Evolutionary conservation across 306 rosid genomes (phyloP), one percentile per base, ranked within the genome.

Genomic region (Phaseolus lunatus): DNA sequence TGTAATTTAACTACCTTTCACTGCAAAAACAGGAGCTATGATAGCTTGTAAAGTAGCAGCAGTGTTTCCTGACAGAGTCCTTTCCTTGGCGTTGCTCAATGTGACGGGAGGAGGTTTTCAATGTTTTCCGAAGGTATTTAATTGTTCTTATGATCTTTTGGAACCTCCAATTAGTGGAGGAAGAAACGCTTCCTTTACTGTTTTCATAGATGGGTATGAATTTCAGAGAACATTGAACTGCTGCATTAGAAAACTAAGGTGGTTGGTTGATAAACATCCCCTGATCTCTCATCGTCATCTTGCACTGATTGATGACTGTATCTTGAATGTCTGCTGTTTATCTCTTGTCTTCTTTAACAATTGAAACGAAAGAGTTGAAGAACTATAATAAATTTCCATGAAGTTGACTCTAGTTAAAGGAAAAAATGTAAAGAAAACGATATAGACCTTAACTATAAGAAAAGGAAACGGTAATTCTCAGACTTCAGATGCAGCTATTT

Each of bases 71-170:
- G 84, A 85, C 72, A 91, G 96, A 83, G 79, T 91, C 47, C 85
- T 86, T 72, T 96, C 99, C 8, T 81, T 96, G 89, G 97, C 93
- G n/a, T 76, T 96, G 87, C 96, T 92, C 48, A 96, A 92, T 83
- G 97, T 85, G 58, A 96, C 98, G 0, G 99, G 98, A 24, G 98
- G 97, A 72, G 98, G 99, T 20, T 89, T 86, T 64, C 88, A 92
- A 77, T 96, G 99, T 88, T 78, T 91, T 45, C 99, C 99, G 12
- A 96, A 86, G 98, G 99, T 95, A 83, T 26, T 75, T 7, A 31
- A 15, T 74, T 71, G 97, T 92, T 29, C 47, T 29, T 70, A 33
- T 31, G 3, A 13, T n/a, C 2, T 31, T 6, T 50, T 33, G 9
- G 52, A 66, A 66, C 52, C 33, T 66, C 71, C 71, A 20, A 20